Evolutionary conservation across 495 filamentous ascomycete genomes (phyloP).

Genomic region (Aspergillus bridgeri): DNA sequence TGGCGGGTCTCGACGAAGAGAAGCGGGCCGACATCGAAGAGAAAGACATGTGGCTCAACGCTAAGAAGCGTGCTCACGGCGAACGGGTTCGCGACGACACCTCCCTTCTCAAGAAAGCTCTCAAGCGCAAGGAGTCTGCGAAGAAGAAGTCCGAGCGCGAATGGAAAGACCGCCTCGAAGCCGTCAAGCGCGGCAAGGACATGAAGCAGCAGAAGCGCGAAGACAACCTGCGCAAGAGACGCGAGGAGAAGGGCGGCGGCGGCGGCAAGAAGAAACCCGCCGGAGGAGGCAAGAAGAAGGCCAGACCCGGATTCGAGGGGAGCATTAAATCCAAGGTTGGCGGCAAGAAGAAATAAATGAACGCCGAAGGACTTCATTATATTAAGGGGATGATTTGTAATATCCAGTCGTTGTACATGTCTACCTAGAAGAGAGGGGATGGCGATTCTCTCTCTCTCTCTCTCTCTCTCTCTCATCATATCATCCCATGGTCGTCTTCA

Average conservation of each 20-base stretch:
- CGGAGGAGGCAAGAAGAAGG: slow-evolving; percentile 57
- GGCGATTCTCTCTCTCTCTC: no score
- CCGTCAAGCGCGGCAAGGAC: slow-evolving; percentile 70
- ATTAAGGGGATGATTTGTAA: slow-evolving; percentile 1
- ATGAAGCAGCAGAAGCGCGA: slow-evolving; percentile 84
- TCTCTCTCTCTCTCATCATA: no score
- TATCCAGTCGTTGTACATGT: slow-evolving; percentile 6
- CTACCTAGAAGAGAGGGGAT: neutral
- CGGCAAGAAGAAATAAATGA: slow-evolving; percentile 42
- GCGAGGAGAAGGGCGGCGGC: slow-evolving; percentile 67
- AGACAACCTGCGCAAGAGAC: slow-evolving; percentile 78
- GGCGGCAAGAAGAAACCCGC: slow-evolving; percentile 52
- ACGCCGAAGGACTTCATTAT: neutral
- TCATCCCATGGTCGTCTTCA: neutral
- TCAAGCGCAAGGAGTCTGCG: slow-evolving; percentile 84
- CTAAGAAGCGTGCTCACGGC: slow-evolving; percentile 81
- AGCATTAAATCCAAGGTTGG: slow-evolving; percentile 45
- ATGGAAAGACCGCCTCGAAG: slow-evolving; percentile 79
- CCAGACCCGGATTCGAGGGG: slow-evolving; percentile 87
- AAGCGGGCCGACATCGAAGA: slow-evolving; percentile 83
- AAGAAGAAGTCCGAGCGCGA: slow-evolving; percentile 89
- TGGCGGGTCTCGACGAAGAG: slow-evolving; percentile 65
- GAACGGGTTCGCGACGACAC: slow-evolving; percentile 89
- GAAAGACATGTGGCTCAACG: slow-evolving; percentile 92
- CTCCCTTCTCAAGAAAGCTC: slow-evolving; percentile 84